Evolutionary conservation across 2,329 filamentous ascomycete species (phyloP).

Genomic region (Gremmenia infestans): DNA sequence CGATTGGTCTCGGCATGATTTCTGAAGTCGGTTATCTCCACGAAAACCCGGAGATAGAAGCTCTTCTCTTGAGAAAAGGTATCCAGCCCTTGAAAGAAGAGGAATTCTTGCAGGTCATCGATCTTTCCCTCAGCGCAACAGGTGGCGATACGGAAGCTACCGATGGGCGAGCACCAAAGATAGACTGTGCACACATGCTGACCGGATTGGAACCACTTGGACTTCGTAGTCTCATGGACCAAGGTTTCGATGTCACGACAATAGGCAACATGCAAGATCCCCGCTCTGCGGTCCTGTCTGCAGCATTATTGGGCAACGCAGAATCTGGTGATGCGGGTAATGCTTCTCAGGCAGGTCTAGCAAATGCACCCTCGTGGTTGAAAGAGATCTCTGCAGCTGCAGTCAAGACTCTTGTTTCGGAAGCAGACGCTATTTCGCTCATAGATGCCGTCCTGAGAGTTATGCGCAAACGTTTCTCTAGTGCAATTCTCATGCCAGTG

Average conservation of each 20-base stretch:
- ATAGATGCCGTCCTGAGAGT: constrained; percentile 20
- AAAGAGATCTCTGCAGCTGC: background rate
- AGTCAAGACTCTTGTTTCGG: background rate
- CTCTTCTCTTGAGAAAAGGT: constrained; percentile 32
- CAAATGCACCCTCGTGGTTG: background rate
- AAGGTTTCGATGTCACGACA: constrained; percentile 5
- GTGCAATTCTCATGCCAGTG: constrained; percentile 23
- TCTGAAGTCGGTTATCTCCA: constrained; percentile 26
- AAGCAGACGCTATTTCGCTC: constrained; percentile 19
- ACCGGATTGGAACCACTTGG: constrained; percentile 8
- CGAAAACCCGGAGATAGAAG: constrained; percentile 35
- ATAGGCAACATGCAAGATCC: background rate
- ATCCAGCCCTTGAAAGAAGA: constrained; percentile 31
- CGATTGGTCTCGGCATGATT: constrained; percentile 14
- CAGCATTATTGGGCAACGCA: background rate
- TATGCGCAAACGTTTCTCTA: constrained; percentile 17
- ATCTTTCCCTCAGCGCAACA: background rate
- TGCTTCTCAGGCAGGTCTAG: background rate
- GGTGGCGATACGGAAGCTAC: no score
- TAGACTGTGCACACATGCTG: constrained; percentile 2
- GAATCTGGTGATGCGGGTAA: background rate
- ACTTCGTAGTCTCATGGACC: background rate
- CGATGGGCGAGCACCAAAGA: no score
- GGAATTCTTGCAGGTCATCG: constrained; percentile 9
- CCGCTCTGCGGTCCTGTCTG: background rate